phyloP scores from a whole-genome alignment of 75 land plant genomes.

The Selaginella moellendorffii region DNA sequence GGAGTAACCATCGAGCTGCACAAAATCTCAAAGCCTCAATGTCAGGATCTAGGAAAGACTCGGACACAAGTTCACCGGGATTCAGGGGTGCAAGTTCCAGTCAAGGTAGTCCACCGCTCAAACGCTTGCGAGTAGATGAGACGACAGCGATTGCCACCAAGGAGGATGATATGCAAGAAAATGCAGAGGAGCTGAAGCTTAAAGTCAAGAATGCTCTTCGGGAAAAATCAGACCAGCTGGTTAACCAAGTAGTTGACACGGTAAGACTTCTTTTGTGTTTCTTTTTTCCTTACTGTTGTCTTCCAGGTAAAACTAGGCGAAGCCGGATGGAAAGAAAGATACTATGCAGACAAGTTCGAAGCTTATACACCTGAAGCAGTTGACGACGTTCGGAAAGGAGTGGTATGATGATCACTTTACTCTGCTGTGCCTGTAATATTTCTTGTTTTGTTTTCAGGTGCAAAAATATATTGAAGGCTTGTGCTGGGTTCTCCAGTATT shows the following conservation, averaged over 20 bases:
- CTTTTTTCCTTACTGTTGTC: neutral
- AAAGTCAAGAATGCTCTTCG: constrained; percentile 26
- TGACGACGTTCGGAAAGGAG: constrained; percentile 42
- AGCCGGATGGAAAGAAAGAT: constrained; percentile 88
- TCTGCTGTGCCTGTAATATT: neutral
- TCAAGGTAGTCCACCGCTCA: constrained; percentile 7
- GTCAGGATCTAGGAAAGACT: constrained; percentile 10
- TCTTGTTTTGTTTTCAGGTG: constrained; percentile 37
- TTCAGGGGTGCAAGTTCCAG: neutral
- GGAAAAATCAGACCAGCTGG: constrained; percentile 17
- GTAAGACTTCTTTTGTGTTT: constrained; percentile 26
- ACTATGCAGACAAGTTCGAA: constrained; percentile 74
- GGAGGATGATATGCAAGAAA: constrained; percentile 41
- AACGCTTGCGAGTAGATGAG: constrained; percentile 12
- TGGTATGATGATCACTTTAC: constrained; percentile 31
- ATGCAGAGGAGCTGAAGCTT: constrained; percentile 50
- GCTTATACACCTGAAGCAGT: constrained; percentile 29
- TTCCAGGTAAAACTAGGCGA: constrained; percentile 71
- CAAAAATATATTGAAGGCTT: constrained; percentile 71
- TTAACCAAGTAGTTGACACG: neutral
- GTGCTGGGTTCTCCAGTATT: constrained; percentile 98
- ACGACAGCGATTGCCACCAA: constrained; percentile 31
- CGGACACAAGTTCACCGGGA: constrained; percentile 5
- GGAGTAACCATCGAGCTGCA: constrained; percentile 24
- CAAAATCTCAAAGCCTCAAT: constrained; percentile 18